These are phyloP conservation scores for Vanderwaltozyma polyspora DNA, from an alignment of 805 yeast species.

Conservation along the genomic window DNA sequence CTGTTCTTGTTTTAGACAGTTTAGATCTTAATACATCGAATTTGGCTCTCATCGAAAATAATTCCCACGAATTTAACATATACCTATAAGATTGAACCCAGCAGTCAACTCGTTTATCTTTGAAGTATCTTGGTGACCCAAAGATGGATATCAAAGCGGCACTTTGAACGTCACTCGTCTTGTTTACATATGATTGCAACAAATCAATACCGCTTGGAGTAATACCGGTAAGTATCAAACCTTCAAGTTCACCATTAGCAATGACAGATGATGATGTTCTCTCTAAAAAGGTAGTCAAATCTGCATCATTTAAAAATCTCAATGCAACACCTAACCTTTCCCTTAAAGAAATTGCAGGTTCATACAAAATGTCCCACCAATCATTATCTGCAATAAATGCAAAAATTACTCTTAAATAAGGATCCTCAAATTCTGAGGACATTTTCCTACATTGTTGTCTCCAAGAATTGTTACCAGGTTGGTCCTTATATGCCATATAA, in stretches of 20 bases:
- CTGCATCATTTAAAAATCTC: slow-evolving; percentile 71
- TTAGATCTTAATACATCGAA: slow-evolving; percentile 73
- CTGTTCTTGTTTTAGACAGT: slow-evolving; percentile 43
- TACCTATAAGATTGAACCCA: slow-evolving; percentile 69
- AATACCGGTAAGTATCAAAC: slow-evolving; percentile 82
- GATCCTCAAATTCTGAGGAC: slow-evolving; percentile 81
- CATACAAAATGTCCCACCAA: slow-evolving; percentile 94
- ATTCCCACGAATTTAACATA: slow-evolving; percentile 68
- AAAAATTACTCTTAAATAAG: slow-evolving; percentile 83
- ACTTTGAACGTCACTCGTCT: slow-evolving; percentile 85
- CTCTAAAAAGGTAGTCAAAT: slow-evolving; percentile 58
- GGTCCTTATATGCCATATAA: slow-evolving; percentile 37
- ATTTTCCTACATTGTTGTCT: slow-evolving; percentile 81
- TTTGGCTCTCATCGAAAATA: slow-evolving; percentile 67
- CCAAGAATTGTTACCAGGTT: slow-evolving; percentile 64
- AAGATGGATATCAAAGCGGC: slow-evolving; percentile 72
- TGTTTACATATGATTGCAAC: slow-evolving; percentile 75
- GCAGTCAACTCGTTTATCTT: slow-evolving; percentile 56
- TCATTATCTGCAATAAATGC: slow-evolving; percentile 89
- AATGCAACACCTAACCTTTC: slow-evolving; percentile 88
- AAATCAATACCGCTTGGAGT: slow-evolving; percentile 75
- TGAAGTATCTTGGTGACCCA: slow-evolving; percentile 76
- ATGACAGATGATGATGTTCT: slow-evolving; percentile 63
- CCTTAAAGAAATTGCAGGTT: slow-evolving; percentile 72
- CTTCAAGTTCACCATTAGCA: slow-evolving; percentile 77